These are phyloP conservation scores for Cyberlindnera xylosilytica DNA, from an alignment of 805 yeast genomes.

Conservation along the genomic window DNA sequence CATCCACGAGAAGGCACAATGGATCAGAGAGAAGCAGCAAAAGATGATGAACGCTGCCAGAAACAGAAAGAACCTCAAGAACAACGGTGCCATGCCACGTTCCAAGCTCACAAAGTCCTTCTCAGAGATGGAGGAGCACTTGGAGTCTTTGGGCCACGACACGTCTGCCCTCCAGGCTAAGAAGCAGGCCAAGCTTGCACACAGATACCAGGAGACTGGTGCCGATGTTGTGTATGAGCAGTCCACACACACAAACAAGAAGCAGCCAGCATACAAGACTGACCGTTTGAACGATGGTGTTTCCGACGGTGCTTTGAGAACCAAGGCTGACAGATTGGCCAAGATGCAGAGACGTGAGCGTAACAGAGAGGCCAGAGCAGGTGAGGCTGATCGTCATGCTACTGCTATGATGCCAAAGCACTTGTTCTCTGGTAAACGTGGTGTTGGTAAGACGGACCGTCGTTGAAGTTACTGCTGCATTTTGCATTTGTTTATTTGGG, in stretches of 20 bases:
- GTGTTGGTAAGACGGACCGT: conserved; percentile 87
- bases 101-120: conserved; percentile 77
- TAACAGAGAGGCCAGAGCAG: conserved; percentile 86
- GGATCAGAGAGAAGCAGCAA: conserved; percentile 96
- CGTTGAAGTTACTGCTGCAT: conserved; percentile 45
- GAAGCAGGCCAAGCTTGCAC: conserved; percentile 36
- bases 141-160: conserved; percentile 89
- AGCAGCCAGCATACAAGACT: conserved; percentile 48
- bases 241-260: conserved; percentile 25
- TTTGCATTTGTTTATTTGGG: neutral
- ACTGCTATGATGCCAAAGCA: conserved; percentile 89
- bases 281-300: conserved; percentile 88
- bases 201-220: conserved; percentile 54
- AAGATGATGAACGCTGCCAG: conserved; percentile 87
- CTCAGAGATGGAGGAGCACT: conserved; percentile 80
- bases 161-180: conserved; percentile 60
- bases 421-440: conserved; percentile 94
- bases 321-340: conserved; percentile 82
- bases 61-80: conserved; percentile 80
- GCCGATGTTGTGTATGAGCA: conserved; percentile 50
- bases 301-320: conserved; percentile 72
- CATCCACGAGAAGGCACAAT: conserved; percentile 79
- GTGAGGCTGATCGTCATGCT: conserved; percentile 93
- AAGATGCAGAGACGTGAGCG: conserved; percentile 92
- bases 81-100: conserved; percentile 85